A percentile compares a stretch with the other conserved stretches of the same genome.
These are phyloP conservation scores for Ophiocytium majus DNA, from an alignment of 352 stramenopile genomes.

Conservation along the genomic window DNA sequence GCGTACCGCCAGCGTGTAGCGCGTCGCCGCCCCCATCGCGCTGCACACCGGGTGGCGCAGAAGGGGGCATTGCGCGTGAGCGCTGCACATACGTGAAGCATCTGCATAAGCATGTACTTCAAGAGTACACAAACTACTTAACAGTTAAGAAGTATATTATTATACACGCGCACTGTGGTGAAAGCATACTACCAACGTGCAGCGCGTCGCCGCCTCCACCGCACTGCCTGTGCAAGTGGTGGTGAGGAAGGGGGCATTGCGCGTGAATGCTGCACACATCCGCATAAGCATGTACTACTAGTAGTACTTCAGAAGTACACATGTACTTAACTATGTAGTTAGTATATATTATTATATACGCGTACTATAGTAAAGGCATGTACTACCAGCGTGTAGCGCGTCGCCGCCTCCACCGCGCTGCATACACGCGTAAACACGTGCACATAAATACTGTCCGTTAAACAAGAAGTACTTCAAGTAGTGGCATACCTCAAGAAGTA, in stretches of 20 bases:
- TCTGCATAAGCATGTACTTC: neutral
- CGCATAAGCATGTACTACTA: neutral
- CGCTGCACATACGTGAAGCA: neutral
- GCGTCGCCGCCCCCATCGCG: slow-evolving; percentile 31
- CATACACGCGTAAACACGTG: too few species aligned
- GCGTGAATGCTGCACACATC: neutral
- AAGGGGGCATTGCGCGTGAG: neutral
- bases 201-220: slow-evolving; percentile 38
- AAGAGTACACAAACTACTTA: neutral
- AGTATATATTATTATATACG: neutral
- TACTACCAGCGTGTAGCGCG: slow-evolving; percentile 45
- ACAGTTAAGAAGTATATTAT: neutral
- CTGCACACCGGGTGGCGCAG: neutral
- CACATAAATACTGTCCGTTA: too few species aligned
- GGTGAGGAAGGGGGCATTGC: neutral
- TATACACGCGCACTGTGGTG: too few species aligned
- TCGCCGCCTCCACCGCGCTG: slow-evolving; percentile 30
- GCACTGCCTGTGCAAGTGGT: neutral
- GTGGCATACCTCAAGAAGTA: neutral
- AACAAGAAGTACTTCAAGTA: neutral
- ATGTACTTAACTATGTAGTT: neutral
- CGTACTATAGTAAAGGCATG: neutral
- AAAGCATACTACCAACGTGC: slow-evolving; percentile 47
- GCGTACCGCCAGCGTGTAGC: slow-evolving; percentile 47
- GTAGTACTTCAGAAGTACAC: neutral